Conservation (phyloP, 148 eudicot species). For the Vaccinium darrowii region DNA sequence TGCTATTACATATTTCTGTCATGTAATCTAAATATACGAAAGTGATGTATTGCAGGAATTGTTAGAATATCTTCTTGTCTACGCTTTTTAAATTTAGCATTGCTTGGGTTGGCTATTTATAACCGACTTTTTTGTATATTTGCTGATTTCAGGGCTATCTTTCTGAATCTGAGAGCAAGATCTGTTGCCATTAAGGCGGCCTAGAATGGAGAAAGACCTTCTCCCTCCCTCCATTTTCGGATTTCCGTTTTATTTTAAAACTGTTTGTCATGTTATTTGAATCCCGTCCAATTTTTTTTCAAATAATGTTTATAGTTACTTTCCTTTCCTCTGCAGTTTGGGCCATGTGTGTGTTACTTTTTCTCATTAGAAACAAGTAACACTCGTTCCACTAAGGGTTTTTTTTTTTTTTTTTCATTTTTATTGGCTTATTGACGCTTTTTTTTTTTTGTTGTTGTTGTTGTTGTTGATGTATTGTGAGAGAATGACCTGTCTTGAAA, state of each 20-base stretch:
- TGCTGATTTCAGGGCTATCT: slow-evolving; percentile 45
- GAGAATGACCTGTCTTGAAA: no score
- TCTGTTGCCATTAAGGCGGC: slow-evolving; percentile 42
- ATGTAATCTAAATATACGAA: no score
- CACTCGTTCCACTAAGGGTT: no score
- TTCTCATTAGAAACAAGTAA: no score
- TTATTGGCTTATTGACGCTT: no score
- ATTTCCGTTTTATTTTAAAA: neutral
- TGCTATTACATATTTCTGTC: neutral
- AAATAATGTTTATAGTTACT: no score
- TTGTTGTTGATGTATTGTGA: no score
- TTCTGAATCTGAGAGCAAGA: slow-evolving; percentile 55
- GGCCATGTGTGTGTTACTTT: no score
- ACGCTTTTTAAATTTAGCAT: neutral
- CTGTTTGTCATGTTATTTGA: neutral
- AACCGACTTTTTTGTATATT: neutral
- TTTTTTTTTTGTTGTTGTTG: no score
- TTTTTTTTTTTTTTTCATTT: no score
- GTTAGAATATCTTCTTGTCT: neutral
- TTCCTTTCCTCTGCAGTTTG: neutral
- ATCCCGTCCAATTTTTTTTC: neutral
- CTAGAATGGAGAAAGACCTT: slow-evolving; percentile 13
- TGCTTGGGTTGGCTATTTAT: neutral
- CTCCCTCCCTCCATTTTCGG: neutral
- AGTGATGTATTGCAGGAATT: neutral